Evolutionary conservation across 805 yeast species (phyloP), one percentile per base, ranked within the genome.

Genomic region (Saturnispora dispora): DNA sequence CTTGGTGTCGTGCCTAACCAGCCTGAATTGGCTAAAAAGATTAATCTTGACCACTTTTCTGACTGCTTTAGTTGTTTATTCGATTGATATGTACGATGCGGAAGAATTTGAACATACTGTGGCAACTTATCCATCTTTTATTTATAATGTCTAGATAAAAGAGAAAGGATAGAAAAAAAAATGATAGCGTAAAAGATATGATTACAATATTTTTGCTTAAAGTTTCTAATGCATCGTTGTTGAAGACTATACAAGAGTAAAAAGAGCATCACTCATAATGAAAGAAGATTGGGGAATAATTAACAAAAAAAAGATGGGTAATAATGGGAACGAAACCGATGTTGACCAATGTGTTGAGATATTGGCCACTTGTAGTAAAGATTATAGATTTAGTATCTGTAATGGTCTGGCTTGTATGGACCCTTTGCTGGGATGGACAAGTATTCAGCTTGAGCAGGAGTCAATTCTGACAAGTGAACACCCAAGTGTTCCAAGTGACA

Each of bases 321-420:
- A 30, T 32, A 45, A 27, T 39, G 25, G 40, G 17, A 40, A 40
- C 30, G 30, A 40, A 40, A 23, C 30, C 30, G 44, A 17, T 36
- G 22, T 40, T 23, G 30, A 17, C 45, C 37, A 48, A 39, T 48
- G 44, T 48, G 51, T 48, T 48, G 51, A 48, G 51, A 48, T 33
- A 33, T 17, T 33, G 36, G 37, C 39, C 27, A 36, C 22, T 30
- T 32, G 11, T 41, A 46, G 36, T 7, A 44, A 25, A 18, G 35
- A 43, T 10, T 13, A 37, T 13, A 49, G 45, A 43, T 60, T 76
- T 88, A 91, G 79, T 91, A 91, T 79, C 97, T 87, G 95, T 91
- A 91, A 78, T 84, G 87, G 65, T 91, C 97, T 67, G 96, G 84
- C 85, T 91, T 91, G 95, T 66, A 91, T 65, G 99, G 99, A 79